Percentiles rank a stretch among this genome's conserved stretches.
phyloP scores from a whole-genome alignment of 2,329 filamentous ascomycete genomes.

The Trichothecium roseum region DNA sequence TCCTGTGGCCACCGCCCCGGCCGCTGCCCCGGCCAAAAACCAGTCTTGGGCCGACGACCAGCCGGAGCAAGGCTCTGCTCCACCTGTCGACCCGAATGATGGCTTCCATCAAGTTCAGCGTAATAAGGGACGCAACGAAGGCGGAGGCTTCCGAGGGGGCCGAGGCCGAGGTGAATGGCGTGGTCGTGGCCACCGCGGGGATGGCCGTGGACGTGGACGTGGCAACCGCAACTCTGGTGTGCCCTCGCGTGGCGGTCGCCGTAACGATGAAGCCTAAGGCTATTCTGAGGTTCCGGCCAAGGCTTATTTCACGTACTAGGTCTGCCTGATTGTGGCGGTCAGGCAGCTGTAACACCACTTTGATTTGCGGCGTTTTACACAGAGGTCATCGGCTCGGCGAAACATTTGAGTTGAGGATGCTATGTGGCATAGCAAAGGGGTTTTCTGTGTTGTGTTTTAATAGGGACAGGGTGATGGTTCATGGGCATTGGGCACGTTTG shows the following conservation, averaged over 20 bases:
- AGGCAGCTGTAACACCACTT: too few relatives aligned
- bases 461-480: too few relatives aligned
- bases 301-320: too few relatives aligned
- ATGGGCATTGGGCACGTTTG: too few relatives aligned
- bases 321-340: too few relatives aligned
- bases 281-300: too few relatives aligned
- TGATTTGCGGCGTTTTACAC: too few relatives aligned
- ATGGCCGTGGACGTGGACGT: constrained; percentile 31
- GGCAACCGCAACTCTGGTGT: constrained; percentile 24
- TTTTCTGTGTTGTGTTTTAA: too few relatives aligned
- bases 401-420: too few relatives aligned
- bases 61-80: constrained; percentile 39
- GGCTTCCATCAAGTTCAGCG: constrained; percentile 66
- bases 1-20: too few relatives aligned
- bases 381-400: too few relatives aligned
- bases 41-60: constrained; percentile 80
- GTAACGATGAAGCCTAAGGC: constrained; percentile 27
- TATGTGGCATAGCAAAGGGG: too few relatives aligned
- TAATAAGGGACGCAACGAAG: constrained; percentile 45
- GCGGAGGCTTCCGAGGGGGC: constrained; percentile 26
- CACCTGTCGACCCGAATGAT: constrained; percentile 38
- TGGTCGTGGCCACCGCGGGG: constrained; percentile 39
- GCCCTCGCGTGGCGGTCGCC: constrained; percentile 19
- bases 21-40: constrained; percentile 29
- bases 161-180: constrained; percentile 38